Base-by-base conservation (phyloP, 129 eudicot species). In the Artemisia annua region DNA sequence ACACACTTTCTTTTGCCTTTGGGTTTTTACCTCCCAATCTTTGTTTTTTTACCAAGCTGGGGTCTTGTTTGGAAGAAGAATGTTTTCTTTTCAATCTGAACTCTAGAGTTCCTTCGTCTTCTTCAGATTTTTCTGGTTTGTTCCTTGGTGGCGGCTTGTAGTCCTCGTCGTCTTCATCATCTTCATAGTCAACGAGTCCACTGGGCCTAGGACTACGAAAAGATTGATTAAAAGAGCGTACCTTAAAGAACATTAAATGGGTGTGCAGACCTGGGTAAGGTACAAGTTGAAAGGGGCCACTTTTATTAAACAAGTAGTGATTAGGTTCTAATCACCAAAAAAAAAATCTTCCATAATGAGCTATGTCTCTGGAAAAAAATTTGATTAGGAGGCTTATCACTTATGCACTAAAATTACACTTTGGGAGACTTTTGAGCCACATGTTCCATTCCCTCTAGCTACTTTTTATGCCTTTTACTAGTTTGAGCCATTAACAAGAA, bases 111-210 rank as follows among this genome's bases (percentile, higher is more conserved):
- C 78, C 91, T 68, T 81, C 98, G 55, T 87, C 95, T 49, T 80
- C 96, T 22, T 84, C 88, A 48, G 85, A 74, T 39, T 32, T 60
- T 43, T 81, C 90, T 12, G 90, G 39, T 32, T 78, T 75, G 73
- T 83, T 87, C 72, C 82, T 86, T 48, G 91, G 94, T 2, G 98
- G 98, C 39, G 98, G 96, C 71, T 76, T 87, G 88, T 84, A 90
- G 66, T 88, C 95, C 74, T 89, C 97, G 78, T 87, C 98, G 30
- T 90, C 96, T 54, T 92, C 95, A 30, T 92, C 95, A 57, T 87
- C 97, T 55, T 83, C 97, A 81, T 90, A 86, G 79, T 89, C 95
- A 69, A 90, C 98, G 10, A 90, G 96, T 66, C 92, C 87, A 78
- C 87, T 87, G 59, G 86, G 54, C 83, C 90, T 86, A 49, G 84